These are phyloP conservation scores for Aspergillus viridinutans DNA, from an alignment of 2,329 filamentous ascomycete genomes.

Conservation along the genomic window DNA sequence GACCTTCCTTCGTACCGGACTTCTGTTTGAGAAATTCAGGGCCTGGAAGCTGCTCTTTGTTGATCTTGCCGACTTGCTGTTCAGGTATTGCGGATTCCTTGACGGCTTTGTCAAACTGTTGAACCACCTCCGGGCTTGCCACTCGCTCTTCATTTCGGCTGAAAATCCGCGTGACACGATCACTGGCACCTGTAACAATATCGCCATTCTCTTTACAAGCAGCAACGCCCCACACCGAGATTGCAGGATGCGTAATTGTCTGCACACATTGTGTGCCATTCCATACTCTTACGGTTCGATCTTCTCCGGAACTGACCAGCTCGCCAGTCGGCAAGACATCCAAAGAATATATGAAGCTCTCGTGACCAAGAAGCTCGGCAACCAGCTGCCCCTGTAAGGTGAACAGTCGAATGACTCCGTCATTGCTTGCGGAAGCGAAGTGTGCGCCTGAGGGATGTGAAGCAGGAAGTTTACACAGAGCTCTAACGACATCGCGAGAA, in stretches of 20 bases:
- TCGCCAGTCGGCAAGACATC: constrained; percentile 75
- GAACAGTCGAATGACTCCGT: constrained; percentile 84
- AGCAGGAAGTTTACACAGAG: constrained; percentile 74
- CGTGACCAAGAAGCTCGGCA: constrained; percentile 77
- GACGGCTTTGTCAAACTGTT: constrained; percentile 76
- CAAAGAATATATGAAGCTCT: constrained; percentile 90
- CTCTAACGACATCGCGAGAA: constrained; percentile 78
- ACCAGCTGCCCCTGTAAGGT: constrained; percentile 73
- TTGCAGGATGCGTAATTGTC: constrained; percentile 93
- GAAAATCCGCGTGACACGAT: constrained; percentile 80
- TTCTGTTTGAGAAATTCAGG: constrained; percentile 80
- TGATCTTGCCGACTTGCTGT: constrained; percentile 75
- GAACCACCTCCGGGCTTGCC: constrained; percentile 64
- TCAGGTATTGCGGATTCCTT: constrained; percentile 81
- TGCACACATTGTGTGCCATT: constrained; percentile 77
- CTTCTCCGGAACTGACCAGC: constrained; percentile 85
- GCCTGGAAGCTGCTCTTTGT: constrained; percentile 87
- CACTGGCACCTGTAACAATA: constrained; percentile 89
- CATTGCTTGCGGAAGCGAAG: constrained; percentile 93
- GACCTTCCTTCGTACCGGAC: constrained; percentile 89
- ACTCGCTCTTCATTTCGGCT: constrained; percentile 65
- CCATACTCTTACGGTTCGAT: constrained; percentile 91
- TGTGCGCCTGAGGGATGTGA: constrained; percentile 77
- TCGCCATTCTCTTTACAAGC: constrained; percentile 78
- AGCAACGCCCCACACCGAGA: constrained; percentile 94